These are phyloP conservation scores for Medicago ruthenica DNA, from an alignment of 306 rosid species.

Conservation along the genomic window DNA sequence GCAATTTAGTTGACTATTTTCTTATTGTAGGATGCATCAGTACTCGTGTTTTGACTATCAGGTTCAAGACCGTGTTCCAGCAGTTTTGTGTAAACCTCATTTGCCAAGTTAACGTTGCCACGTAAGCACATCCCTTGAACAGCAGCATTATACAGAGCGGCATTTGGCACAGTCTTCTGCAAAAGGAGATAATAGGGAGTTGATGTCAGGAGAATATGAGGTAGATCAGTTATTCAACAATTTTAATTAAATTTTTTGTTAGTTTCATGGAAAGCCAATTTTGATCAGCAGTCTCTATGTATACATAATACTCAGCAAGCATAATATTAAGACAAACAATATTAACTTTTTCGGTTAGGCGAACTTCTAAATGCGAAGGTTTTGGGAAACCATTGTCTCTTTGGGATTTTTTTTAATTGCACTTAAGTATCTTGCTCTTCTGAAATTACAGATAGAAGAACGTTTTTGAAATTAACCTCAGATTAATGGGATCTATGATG, in stretches of 20 bases:
- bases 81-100: conserved; percentile 69
- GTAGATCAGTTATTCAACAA: background rate
- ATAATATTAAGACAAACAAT: background rate
- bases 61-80: conserved; percentile 61
- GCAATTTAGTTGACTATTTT: conserved; percentile 34
- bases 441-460: no score
- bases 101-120: conserved; percentile 62
- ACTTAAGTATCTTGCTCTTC: no score
- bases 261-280: conserved; percentile 1
- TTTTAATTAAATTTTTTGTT: background rate
- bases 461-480: no score
- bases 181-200: conserved; percentile 37
- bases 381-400: no score
- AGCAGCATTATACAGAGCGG: conserved; percentile 71
- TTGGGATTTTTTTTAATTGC: no score
- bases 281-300: background rate
- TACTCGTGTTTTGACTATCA: conserved; percentile 76
- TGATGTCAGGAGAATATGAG: conserved; percentile 32
- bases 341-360: background rate
- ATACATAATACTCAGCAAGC: conserved; percentile 7
- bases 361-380: conserved; percentile 7
- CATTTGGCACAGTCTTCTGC: conserved; percentile 59
- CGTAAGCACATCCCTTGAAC: conserved; percentile 84
- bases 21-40: conserved; percentile 57
- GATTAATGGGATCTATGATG: no score